A percentile compares a stretch with the other conserved stretches of the same genome.
These are phyloP conservation scores for Hippophae tibetana DNA, from an alignment of 306 rosid genomes.

Conservation along the genomic window DNA sequence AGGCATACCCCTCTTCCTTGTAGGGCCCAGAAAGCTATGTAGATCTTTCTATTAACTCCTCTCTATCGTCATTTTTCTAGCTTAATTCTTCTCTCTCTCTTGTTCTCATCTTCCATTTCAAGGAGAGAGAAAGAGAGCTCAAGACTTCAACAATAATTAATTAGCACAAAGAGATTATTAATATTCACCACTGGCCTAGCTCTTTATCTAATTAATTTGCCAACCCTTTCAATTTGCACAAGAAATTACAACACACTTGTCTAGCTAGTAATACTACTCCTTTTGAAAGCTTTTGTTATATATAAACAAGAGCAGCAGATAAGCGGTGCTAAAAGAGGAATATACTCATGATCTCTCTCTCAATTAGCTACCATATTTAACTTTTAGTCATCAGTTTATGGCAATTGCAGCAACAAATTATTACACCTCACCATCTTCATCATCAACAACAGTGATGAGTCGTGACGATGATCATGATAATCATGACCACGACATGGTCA, in stretches of 20 bases:
- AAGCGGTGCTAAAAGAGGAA: too few relatives aligned
- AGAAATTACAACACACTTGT: too few relatives aligned
- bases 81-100: slow-evolving; percentile 6
- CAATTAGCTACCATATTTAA: not conserved
- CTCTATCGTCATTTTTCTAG: slow-evolving; percentile 4
- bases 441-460: slow-evolving; percentile 8
- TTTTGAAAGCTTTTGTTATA: too few relatives aligned
- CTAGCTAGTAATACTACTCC: too few relatives aligned
- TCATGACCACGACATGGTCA: slow-evolving; percentile 87
- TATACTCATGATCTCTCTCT: too few relatives aligned
- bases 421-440: slow-evolving; percentile 9
- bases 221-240: too few relatives aligned
- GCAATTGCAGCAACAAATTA: slow-evolving; percentile 47
- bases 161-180: not conserved
- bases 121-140: not conserved
- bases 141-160: not conserved
- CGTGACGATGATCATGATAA: slow-evolving; percentile 23
- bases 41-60: slow-evolving; percentile 63
- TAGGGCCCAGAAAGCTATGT: slow-evolving; percentile 68
- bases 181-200: not conserved
- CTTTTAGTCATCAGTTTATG: slow-evolving; percentile 32
- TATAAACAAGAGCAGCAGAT: too few relatives aligned
- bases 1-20: slow-evolving; percentile 24
- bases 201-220: not conserved
- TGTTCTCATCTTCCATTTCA: not conserved